Conservation (phyloP, 331 rosid genomes). For the Prunus yedoensis region DNA sequence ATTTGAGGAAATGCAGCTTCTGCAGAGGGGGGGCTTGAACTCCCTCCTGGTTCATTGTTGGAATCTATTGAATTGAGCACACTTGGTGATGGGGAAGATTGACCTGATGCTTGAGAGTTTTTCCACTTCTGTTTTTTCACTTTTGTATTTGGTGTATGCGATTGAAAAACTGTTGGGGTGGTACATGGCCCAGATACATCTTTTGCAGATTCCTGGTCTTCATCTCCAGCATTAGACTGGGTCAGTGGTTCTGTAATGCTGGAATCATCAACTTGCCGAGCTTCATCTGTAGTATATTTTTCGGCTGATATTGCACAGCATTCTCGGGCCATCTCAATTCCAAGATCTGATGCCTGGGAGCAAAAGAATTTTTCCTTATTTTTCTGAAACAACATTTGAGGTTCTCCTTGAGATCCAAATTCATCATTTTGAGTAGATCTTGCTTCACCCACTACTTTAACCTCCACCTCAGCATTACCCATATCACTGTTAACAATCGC, state of each 20-base stretch:
- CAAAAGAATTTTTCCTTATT: constrained; percentile 72
- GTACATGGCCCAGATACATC: constrained; percentile 55
- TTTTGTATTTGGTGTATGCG: constrained; percentile 57
- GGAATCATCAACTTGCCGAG: constrained; percentile 50
- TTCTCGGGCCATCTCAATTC: constrained; percentile 88
- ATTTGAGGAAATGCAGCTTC: constrained; percentile 64
- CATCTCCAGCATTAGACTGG: constrained; percentile 54
- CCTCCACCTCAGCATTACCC: constrained; percentile 78
- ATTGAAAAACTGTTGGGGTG: constrained; percentile 35
- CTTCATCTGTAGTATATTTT: constrained; percentile 49
- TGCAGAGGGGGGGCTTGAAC: constrained; percentile 45
- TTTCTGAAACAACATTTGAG: constrained; percentile 49
- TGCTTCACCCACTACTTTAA: constrained; percentile 76
- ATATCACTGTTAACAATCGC: constrained; percentile 55
- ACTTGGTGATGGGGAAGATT: constrained; percentile 51
- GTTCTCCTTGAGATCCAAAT: constrained; percentile 51
- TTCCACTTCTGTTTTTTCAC: constrained; percentile 79
- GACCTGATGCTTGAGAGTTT: constrained; percentile 61
- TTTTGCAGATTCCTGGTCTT: constrained; percentile 53
- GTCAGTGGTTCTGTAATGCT: constrained; percentile 36
- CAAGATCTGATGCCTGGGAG: constrained; percentile 98
- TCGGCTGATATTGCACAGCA: constrained; percentile 67
- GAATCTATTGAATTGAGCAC: constrained; percentile 55
- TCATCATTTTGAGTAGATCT: constrained; percentile 58
- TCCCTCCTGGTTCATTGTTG: constrained; percentile 55